Evolutionary conservation across 2,329 filamentous ascomycete species (phyloP).

Genomic region (Fonsecaea pugnacius): DNA sequence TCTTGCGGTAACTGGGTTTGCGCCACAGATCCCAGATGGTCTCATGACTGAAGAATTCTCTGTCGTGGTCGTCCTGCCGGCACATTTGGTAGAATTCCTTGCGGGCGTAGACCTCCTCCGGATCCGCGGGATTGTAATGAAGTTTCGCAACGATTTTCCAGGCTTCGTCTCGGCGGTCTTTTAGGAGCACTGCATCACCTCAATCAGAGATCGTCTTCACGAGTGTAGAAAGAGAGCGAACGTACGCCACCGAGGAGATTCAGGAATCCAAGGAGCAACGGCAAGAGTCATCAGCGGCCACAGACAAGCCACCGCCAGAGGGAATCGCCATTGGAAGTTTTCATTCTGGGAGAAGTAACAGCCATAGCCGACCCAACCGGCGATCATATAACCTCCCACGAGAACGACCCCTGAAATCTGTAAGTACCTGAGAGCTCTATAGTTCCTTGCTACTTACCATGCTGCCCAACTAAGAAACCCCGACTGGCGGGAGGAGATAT

Average conservation of each 20-base stretch:
- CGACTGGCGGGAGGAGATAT: constrained; percentile 34
- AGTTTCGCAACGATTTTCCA: constrained; percentile 49
- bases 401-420: constrained; percentile 43
- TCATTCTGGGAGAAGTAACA: constrained; percentile 49
- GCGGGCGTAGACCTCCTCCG: not conserved
- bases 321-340: constrained; percentile 54
- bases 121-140: constrained; percentile 33
- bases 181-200: constrained; percentile 40
- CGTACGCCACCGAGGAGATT: constrained; percentile 57
- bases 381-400: constrained; percentile 53
- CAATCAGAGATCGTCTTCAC: not conserved
- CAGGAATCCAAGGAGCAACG: constrained; percentile 48
- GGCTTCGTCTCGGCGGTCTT: constrained; percentile 52
- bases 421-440: not conserved
- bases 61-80: constrained; percentile 2
- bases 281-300: constrained; percentile 46
- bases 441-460: constrained; percentile 40
- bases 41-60: not conserved
- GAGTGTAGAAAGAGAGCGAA: not conserved
- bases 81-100: constrained; percentile 20
- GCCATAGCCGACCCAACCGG: constrained; percentile 51
- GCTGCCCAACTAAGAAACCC: constrained; percentile 52
- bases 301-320: constrained; percentile 48
- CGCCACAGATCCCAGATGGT: constrained; percentile 5
- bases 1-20: constrained; percentile 15